A percentile compares a stretch with the other conserved stretches of the same genome.
Conservation (phyloP, 2,329 filamentous ascomycete genomes). For the Colletotrichum sp. region DNA sequence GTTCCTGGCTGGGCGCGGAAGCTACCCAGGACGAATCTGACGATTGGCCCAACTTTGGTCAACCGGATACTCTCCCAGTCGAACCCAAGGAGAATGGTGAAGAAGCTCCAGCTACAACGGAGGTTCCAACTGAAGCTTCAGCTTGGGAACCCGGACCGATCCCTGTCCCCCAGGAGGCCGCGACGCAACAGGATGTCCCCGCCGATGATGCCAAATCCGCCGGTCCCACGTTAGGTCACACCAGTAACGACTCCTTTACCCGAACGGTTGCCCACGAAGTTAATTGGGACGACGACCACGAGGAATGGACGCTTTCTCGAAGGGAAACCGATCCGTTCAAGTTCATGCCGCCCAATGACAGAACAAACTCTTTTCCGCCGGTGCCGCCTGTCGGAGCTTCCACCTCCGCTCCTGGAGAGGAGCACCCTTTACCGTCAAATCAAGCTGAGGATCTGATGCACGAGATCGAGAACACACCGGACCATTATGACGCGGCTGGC, state of each 20-base stretch:
- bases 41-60: conserved; percentile 28
- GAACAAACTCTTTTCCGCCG: conserved; percentile 68
- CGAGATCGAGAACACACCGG: conserved; percentile 52
- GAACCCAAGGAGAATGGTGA: background rate
- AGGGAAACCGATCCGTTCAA: conserved; percentile 63
- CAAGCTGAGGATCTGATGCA: conserved; percentile 60
- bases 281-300: conserved; percentile 63
- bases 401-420: conserved; percentile 18
- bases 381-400: conserved; percentile 47
- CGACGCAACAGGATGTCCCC: background rate
- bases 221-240: conserved; percentile 38
- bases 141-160: background rate
- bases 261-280: conserved; percentile 68
- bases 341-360: conserved; percentile 61
- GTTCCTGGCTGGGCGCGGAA: background rate
- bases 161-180: background rate
- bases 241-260: conserved; percentile 67
- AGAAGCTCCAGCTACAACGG: background rate
- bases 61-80: background rate
- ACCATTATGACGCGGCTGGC: conserved; percentile 46
- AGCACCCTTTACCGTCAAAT: conserved; percentile 49
- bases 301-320: conserved; percentile 60
- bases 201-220: conserved; percentile 1
- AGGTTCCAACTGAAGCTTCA: background rate
- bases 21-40: conserved; percentile 19